A percentile compares a stretch with the other conserved stretches of the same genome.
These are phyloP conservation scores for Leavenworthia alabamica DNA, from an alignment of 345 rosid species.

Conservation along the genomic window DNA sequence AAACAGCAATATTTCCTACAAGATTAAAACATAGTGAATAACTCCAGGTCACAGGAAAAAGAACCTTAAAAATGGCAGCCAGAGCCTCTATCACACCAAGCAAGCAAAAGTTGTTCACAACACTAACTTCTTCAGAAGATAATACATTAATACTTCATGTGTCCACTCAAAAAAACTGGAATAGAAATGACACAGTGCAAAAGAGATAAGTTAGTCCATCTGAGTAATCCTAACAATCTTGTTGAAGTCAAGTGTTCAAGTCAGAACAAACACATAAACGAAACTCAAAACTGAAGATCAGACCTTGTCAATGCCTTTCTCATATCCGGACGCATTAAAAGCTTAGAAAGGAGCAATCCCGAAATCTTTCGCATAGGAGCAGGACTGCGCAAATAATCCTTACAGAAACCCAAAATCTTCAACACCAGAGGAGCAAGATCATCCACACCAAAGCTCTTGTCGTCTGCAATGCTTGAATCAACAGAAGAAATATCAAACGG, in stretches of 20 bases:
- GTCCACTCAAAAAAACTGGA: constrained; percentile 82
- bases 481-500: constrained; percentile 93
- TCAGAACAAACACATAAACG: too few relatives aligned
- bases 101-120: constrained; percentile 54
- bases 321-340: constrained; percentile 92
- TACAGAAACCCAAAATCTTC: constrained; percentile 65
- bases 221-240: neutral
- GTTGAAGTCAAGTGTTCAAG: too few relatives aligned
- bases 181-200: constrained; percentile 16
- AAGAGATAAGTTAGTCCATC: neutral
- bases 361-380: constrained; percentile 94
- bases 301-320: constrained; percentile 70
- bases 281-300: too few relatives aligned
- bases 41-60: constrained; percentile 13
- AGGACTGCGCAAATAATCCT: constrained; percentile 78
- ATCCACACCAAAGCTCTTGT: constrained; percentile 32
- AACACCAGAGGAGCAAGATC: constrained; percentile 68
- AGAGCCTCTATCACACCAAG: constrained; percentile 85
- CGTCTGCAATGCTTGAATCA: constrained; percentile 60
- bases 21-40: constrained; percentile 4
- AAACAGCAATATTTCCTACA: neutral
- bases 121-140: constrained; percentile 52
- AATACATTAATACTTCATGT: constrained; percentile 72
- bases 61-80: constrained; percentile 90
- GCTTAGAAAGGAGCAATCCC: constrained; percentile 78